phyloP scores from a whole-genome alignment of 2,329 filamentous ascomycete species.

The Cryoendolithus antarcticus region DNA sequence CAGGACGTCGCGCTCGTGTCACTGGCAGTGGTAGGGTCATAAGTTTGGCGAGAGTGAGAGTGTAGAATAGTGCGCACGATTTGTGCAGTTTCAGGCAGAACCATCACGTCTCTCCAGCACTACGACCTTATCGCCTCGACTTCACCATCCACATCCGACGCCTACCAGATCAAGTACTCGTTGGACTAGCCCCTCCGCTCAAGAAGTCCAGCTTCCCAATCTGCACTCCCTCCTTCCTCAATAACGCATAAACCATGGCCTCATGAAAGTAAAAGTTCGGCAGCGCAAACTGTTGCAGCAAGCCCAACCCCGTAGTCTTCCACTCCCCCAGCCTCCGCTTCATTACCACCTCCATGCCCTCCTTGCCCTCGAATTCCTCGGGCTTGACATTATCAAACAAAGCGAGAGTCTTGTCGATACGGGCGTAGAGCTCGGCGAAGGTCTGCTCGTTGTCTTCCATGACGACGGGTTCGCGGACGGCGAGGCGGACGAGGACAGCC shows the following conservation, averaged over 20 bases:
- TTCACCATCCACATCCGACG: no score
- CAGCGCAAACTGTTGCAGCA: constrained; percentile 36
- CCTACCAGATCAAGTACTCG: no score
- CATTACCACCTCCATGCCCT: constrained; percentile 28
- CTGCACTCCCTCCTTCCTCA: constrained; percentile 48
- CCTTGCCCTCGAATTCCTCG: constrained; percentile 32
- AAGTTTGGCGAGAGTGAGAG: no score
- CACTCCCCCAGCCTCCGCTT: constrained; percentile 8
- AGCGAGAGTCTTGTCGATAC: constrained; percentile 36
- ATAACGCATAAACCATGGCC: constrained; percentile 45
- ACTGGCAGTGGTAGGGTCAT: no score
- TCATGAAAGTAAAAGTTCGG: constrained; percentile 56
- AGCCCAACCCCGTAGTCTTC: constrained; percentile 34
- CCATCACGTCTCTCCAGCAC: no score
- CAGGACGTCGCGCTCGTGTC: no score
- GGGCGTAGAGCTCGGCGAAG: constrained; percentile 36
- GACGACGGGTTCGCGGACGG: constrained; percentile 20
- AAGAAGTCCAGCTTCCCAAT: constrained; percentile 51
- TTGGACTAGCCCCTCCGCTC: neutral
- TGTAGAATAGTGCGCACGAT: no score
- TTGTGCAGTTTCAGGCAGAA: no score
- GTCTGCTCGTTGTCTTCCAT: constrained; percentile 35
- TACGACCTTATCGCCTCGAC: no score
- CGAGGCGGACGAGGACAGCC: constrained; percentile 27
- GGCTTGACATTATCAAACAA: constrained; percentile 30